A percentile compares a stretch with the other conserved stretches of the same genome.
These are phyloP conservation scores for Fusarium sp. DNA, from an alignment of 2,329 filamentous ascomycete species.

Conservation along the genomic window DNA sequence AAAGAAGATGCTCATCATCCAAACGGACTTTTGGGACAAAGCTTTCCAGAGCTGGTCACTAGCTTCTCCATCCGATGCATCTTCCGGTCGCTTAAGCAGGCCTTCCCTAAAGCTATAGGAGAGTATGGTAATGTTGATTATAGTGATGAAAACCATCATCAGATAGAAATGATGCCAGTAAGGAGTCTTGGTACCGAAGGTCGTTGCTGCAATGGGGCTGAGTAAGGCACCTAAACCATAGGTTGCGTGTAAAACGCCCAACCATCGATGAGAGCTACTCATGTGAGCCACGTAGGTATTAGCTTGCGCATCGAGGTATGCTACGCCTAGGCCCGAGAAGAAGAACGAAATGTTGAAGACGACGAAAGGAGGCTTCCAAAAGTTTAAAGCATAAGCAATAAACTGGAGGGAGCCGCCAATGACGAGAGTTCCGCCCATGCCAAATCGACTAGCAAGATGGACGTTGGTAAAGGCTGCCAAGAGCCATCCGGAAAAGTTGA, in stretches of 20 bases:
- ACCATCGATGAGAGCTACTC: slow-evolving; percentile 7
- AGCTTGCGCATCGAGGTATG: slow-evolving; percentile 15
- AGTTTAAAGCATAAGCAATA: slow-evolving; percentile 7
- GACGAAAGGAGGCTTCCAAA: slow-evolving; percentile 10
- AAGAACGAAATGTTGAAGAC: slow-evolving; percentile 11
- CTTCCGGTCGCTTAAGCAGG: neutral
- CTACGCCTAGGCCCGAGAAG: slow-evolving; percentile 9
- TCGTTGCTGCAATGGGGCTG: slow-evolving; percentile 1
- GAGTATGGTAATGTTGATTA: neutral
- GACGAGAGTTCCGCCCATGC: slow-evolving; percentile 4
- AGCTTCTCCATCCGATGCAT: neutral
- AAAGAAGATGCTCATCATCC: slow-evolving; percentile 7
- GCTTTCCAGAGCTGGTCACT: slow-evolving; percentile 7
- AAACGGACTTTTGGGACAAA: slow-evolving; percentile 7
- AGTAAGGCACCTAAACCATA: slow-evolving; percentile 13
- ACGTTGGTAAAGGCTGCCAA: slow-evolving; percentile 18
- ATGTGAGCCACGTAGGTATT: slow-evolving; percentile 13
- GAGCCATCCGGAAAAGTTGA: slow-evolving; percentile 20
- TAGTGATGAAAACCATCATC: neutral
- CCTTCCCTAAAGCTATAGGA: neutral
- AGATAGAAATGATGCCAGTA: slow-evolving; percentile 19
- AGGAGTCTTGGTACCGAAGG: neutral
- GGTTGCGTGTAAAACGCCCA: slow-evolving; percentile 8
- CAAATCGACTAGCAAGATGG: slow-evolving; percentile 1
- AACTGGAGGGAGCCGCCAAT: slow-evolving; percentile 2